Percentiles rank a stretch among this genome's conserved stretches.
Evolutionary conservation across 495 filamentous ascomycete genomes (phyloP).

Genomic region (Penicillium cosmopolitanum): DNA sequence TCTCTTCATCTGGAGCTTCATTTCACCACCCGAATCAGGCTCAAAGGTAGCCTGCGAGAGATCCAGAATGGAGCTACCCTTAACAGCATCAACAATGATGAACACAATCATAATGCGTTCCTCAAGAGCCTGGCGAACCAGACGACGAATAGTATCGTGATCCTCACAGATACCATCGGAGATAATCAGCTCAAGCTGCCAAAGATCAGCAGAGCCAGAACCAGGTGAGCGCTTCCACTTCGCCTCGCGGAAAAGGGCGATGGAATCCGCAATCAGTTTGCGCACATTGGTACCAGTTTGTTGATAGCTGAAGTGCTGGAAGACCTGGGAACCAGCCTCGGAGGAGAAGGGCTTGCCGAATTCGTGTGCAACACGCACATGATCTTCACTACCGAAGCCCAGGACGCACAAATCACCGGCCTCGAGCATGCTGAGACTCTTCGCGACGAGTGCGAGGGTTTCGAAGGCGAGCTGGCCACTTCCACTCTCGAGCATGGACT

Average conservation of each 20-base stretch:
- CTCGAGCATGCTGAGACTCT: constrained; percentile 86
- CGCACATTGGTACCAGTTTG: constrained; percentile 84
- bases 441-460: constrained; percentile 85
- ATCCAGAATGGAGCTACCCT: constrained; percentile 72
- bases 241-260: constrained; percentile 80
- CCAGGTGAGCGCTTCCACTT: constrained; percentile 58
- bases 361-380: constrained; percentile 84
- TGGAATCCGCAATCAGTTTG: constrained; percentile 73
- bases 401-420: constrained; percentile 87
- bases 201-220: constrained; percentile 74
- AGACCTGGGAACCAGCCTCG: constrained; percentile 78
- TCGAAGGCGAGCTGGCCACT: constrained; percentile 79
- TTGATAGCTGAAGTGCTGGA: constrained; percentile 84
- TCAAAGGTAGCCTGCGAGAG: constrained; percentile 80
- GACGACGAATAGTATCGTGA: constrained; percentile 77
- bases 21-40: constrained; percentile 61
- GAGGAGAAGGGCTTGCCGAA: constrained; percentile 82
- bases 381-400: constrained; percentile 75
- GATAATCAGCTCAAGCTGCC: constrained; percentile 92
- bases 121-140: constrained; percentile 85
- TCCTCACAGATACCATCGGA: constrained; percentile 92
- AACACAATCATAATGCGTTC: constrained; percentile 98
- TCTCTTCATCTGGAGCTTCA: constrained; percentile 74
- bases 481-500: constrained; percentile 82
- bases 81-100: constrained; percentile 85